Base-by-base conservation (phyloP, 2,329 filamentous ascomycete species). In the Colletotrichum sidae region DNA sequence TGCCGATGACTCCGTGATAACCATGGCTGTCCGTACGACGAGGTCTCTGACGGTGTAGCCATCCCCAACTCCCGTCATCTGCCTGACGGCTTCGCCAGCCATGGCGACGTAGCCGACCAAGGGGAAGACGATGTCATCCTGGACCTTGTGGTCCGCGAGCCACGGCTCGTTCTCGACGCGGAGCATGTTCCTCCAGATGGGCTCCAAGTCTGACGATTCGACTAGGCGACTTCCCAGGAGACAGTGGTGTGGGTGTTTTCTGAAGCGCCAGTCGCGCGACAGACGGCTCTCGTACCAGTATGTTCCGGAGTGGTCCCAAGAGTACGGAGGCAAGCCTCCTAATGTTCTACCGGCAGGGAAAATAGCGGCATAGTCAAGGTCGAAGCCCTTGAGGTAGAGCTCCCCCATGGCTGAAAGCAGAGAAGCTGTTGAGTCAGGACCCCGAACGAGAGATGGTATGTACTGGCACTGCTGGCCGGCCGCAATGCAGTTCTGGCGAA, bases 71-170 rank as follows among this genome's bases (percentile, higher is more conserved):
- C 53, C 33, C 33, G 46, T n/a, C 34, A 46, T 12, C 39, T 64
- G 49, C 3, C 50, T 41, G 10, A 54, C 49, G 7, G 54, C 60
- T 39, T 58, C 60, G 9, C 42, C 54, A 3, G 60, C 60, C 71
- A 81, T 74, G 6, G 76, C 75, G 1, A 77, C 69, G 35, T 75
- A 73, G 8, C 78, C 80, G 1, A 76, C 74, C 34, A 73, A 76
- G 38, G 81, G 77, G 55, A 80, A 80, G 67, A 83, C 74, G 44
- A 77, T 75, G 44, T 81, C 74, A 57, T 75, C 79, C 46, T 79
- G 74, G 73, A 83, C 78, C n/a, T 71, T 68, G 72, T 83, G 82
- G 61, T 83, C 80, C 33, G 78, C 71, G 2, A 81, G 73, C 58
- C 83, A 84, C 10, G 83, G 75, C 3, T 49, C 62, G 39, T 71